Percentiles rank a stretch among this genome's conserved stretches.
Conservation (phyloP, 495 filamentous ascomycete genomes). For the Annulohypoxylon maeteangense region DNA sequence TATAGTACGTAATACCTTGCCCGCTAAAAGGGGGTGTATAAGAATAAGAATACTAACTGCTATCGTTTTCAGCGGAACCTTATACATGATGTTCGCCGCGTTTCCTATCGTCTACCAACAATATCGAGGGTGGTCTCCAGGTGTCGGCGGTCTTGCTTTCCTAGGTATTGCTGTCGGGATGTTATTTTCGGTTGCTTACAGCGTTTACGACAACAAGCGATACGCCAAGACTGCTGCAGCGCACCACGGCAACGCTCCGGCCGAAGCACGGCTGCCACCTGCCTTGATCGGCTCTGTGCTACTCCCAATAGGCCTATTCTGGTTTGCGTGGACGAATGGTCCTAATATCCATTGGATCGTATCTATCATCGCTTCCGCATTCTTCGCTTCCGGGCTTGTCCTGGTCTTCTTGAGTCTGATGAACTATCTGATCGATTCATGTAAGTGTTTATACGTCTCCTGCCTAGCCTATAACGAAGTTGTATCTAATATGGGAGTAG, state of each 20-base stretch:
- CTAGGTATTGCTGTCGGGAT: constrained; percentile 84
- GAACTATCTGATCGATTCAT: constrained; percentile 84
- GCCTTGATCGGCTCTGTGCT: constrained; percentile 70
- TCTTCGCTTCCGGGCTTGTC: constrained; percentile 62
- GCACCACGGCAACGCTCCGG: constrained; percentile 64
- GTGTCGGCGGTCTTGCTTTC: constrained; percentile 81
- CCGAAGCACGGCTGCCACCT: constrained; percentile 84
- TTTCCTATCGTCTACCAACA: constrained; percentile 83
- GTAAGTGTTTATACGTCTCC: constrained; percentile 15
- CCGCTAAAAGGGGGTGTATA: constrained; percentile 50
- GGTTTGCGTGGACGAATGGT: constrained; percentile 70
- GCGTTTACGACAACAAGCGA: constrained; percentile 73
- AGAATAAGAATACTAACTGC: constrained; percentile 10
- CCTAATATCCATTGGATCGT: constrained; percentile 64
- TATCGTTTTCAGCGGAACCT: constrained; percentile 63
- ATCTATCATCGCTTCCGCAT: constrained; percentile 55
- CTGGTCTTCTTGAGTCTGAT: constrained; percentile 77
- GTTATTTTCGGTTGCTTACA: constrained; percentile 70
- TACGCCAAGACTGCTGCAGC: constrained; percentile 65
- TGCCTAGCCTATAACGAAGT: neutral
- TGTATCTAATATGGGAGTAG: constrained; percentile 18
- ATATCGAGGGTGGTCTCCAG: constrained; percentile 75
- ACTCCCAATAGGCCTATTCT: constrained; percentile 66
- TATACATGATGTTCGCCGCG: constrained; percentile 91
- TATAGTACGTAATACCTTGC: constrained; percentile 60